A percentile compares a stretch with the other conserved stretches of the same genome.
Evolutionary conservation across 768 basidiomycete genomes (phyloP).

Genomic region (Dentipellis fragilis): DNA sequence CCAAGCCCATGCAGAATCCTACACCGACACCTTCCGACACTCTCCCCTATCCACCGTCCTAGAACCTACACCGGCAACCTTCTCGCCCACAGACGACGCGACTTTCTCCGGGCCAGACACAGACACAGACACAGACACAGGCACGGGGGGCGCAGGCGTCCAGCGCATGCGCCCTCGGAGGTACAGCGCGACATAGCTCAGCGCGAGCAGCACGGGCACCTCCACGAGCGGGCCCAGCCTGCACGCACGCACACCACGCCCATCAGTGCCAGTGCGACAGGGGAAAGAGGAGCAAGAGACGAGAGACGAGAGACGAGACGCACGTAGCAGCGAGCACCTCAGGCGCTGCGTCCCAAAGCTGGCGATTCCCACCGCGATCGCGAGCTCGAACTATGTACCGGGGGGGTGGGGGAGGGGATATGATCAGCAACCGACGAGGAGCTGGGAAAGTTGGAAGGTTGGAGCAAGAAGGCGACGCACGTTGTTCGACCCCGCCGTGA

Average conservation of each 20-base stretch:
- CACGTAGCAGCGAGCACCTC: constrained; percentile 71
- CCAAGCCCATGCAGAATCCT: too few relatives aligned
- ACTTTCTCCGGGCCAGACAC: too few relatives aligned
- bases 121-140: too few relatives aligned
- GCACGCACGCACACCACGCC: not conserved
- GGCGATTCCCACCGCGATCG: constrained; percentile 74
- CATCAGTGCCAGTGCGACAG: too few relatives aligned
- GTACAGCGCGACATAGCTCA: constrained; percentile 56
- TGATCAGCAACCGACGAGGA: too few relatives aligned
- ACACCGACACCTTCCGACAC: too few relatives aligned
- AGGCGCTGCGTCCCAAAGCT: constrained; percentile 71
- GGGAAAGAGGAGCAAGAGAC: too few relatives aligned
- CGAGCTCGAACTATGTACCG: constrained; percentile 67
- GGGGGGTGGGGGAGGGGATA: too few relatives aligned
- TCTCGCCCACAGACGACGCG: too few relatives aligned
- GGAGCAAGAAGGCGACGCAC: constrained; percentile 46
- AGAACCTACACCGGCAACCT: too few relatives aligned
- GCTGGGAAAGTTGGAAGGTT: too few relatives aligned
- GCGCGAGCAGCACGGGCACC: constrained; percentile 63
- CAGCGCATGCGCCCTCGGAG: not conserved
- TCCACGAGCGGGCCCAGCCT: constrained; percentile 62
- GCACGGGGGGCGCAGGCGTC: not conserved
- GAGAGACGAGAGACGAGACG: not conserved
- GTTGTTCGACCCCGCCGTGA: constrained; percentile 75
- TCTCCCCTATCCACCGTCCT: too few relatives aligned